Base-by-base conservation (phyloP, 768 basidiomycete species). In the Lactifluus pinguis region DNA sequence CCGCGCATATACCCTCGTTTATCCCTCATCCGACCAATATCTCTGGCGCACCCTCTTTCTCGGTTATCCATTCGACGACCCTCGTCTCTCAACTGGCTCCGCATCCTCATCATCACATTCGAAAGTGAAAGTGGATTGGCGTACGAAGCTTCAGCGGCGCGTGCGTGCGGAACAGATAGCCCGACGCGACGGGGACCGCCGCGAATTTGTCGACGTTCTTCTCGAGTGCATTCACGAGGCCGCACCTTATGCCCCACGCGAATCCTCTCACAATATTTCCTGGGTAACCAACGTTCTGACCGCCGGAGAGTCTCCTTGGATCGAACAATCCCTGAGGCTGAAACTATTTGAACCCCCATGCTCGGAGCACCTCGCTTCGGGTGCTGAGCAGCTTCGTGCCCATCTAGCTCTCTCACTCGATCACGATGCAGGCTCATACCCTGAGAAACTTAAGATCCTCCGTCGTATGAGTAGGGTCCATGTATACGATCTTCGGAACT, bases 21-120 rank as follows among this genome's bases (percentile, higher is more conserved):
- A 83, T 67, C 69, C 73, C 21, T 61, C 75, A 34, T 61, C 73
- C 32, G 83, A 86, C 71, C 78, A 80, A 50, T 80, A 82, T 68
- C 77, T 91, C 44, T 91, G 87, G 87, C 82, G 83, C 55, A 74
- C 80, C 55, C 74, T 89, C 54, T 88, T 85, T 71, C 78, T 86
- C 42, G 58, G 61, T 8, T 71, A 72, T 50, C 77, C 79, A 6
- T 89, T 87, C 69, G 89, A 90, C 68, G 81, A 86, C 66, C 85
- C 85, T n/a, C 75, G 81, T 61, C 64, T 21, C 52, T 61, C 45
- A 54, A 65, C 48, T 29, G 38, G n/a, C n/a, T 14, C 54, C 10
- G 4, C 32, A 25, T 15, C 44, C 5, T 17, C 34, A 6, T 13
- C n/a, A 34, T 13, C 17, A 38, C 36, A 38, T 38, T 8, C 54